Evolutionary conservation across 1,284 basidiomycete species (phyloP).

Genomic region (Papiliotrema fonsecae): DNA sequence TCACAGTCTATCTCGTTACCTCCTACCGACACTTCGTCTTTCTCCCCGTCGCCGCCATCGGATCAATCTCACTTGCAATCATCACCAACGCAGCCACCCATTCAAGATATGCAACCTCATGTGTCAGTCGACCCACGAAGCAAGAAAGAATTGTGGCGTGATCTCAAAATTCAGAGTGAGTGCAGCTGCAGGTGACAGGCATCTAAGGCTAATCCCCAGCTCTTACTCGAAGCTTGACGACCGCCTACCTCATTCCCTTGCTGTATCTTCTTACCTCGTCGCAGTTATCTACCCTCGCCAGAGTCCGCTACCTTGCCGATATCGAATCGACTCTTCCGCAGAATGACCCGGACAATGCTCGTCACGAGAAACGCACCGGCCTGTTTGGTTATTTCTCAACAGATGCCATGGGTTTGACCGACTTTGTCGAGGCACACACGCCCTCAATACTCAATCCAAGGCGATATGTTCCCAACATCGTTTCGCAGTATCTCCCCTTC

Average conservation of each 20-base stretch:
- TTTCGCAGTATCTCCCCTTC: constrained; percentile 12
- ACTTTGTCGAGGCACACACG: constrained; percentile 20
- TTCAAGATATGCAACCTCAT: too few species aligned
- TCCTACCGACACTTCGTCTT: constrained; percentile 36
- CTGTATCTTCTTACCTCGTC: constrained; percentile 44
- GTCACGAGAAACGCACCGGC: constrained; percentile 2
- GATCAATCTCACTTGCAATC: constrained; percentile 19
- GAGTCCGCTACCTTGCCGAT: constrained; percentile 39
- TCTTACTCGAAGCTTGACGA: constrained; percentile 41
- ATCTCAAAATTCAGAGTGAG: constrained; percentile 46
- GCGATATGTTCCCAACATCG: constrained; percentile 10
- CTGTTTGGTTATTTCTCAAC: constrained; percentile 31
- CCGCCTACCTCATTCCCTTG: constrained; percentile 45
- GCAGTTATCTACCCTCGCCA: constrained; percentile 42
- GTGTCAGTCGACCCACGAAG: constrained; percentile 3
- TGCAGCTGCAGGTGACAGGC: background rate
- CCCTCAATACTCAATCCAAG: constrained; percentile 14
- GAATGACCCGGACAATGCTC: constrained; percentile 2
- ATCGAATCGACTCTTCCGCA: constrained; percentile 24
- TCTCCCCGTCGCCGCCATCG: constrained; percentile 31
- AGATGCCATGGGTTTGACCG: constrained; percentile 29
- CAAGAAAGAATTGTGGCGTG: constrained; percentile 47
- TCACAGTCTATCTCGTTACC: constrained; percentile 44
- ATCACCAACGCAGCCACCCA: constrained; percentile 20
- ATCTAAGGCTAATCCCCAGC: constrained; percentile 17